These are phyloP conservation scores for Alternaria viburni DNA, from an alignment of 2,329 filamentous ascomycete species.

Conservation along the genomic window DNA sequence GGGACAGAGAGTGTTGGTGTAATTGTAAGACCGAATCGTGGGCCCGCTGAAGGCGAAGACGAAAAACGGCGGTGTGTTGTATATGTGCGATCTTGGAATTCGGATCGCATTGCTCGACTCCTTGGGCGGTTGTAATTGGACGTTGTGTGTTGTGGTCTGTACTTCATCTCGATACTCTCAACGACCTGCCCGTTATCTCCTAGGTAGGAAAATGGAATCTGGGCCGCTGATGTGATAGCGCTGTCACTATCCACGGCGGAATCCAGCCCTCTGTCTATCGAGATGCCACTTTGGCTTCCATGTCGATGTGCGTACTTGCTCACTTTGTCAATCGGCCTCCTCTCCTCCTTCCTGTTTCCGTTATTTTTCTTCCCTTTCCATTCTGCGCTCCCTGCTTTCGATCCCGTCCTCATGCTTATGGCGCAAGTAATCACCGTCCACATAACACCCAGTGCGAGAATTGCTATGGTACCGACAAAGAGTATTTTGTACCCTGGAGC, in stretches of 20 bases:
- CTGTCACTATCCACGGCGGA: neutral
- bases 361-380: neutral
- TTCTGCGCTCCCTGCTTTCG: neutral
- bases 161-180: neutral
- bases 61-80: neutral
- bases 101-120: neutral
- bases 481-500: conserved; percentile 11
- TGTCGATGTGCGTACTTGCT: conserved; percentile 10
- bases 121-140: neutral
- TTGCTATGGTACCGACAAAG: neutral
- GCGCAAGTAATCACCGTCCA: conserved; percentile 18
- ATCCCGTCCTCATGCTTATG: neutral
- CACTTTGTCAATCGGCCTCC: conserved; percentile 21
- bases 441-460: conserved; percentile 6
- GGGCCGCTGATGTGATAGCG: neutral
- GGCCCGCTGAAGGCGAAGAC: neutral
- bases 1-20: neutral
- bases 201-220: neutral
- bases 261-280: no score
- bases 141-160: neutral
- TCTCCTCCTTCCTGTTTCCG: neutral
- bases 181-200: neutral
- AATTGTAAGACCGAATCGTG: neutral
- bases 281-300: neutral
- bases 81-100: neutral